Evolutionary conservation across 169 alveolate species (phyloP), one percentile per base, ranked within the genome.

Genomic region (Cryptosporidium viatorum): DNA sequence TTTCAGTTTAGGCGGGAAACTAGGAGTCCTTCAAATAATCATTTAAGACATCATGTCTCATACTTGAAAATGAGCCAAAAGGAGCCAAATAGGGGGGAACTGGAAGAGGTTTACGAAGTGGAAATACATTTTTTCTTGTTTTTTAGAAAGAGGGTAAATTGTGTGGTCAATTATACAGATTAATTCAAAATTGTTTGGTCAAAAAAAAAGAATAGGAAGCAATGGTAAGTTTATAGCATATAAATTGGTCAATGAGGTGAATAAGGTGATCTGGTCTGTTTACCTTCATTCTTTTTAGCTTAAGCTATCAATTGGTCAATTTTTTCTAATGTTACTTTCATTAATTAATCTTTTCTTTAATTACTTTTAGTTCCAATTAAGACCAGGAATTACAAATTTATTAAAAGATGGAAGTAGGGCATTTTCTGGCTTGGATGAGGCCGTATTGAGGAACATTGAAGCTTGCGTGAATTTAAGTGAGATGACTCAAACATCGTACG

Each of bases 401-500:
- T 39, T 94, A 86, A 94, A 95, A 48, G 96, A 93, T 85, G 99
- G 99, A n/a, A 94, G 97, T 68, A 95, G 96, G 71, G 96, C 95
- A 75, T 95, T 92, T 89, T 95, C 98, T 59, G 98, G 98, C 50
- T 74, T 96, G 67, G 98, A 97, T 87, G 97, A 97, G 93, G 97
- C 98, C 52, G 93, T 97, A 50, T 91, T 97, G 70, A 94, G 96
- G 69, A 98, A 98, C 89, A 97, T 97, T 62, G 98, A 97, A 71
- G 99, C 99, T 41, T 96, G 98, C 85, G 94, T 95, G 65, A 96
- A 96, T 43, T 93, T 97, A 70, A 94, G 99, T 41, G 94, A 93
- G 68, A 97, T 97, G 95, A 95, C 98, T 26, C 95, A 97, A 85
- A 97, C 99, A 50, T 96, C 99, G 14, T 94, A 97, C 51, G 99